These are phyloP conservation scores for Leptographium radiaticola DNA, from an alignment of 2,329 filamentous ascomycete genomes.

Conservation along the genomic window DNA sequence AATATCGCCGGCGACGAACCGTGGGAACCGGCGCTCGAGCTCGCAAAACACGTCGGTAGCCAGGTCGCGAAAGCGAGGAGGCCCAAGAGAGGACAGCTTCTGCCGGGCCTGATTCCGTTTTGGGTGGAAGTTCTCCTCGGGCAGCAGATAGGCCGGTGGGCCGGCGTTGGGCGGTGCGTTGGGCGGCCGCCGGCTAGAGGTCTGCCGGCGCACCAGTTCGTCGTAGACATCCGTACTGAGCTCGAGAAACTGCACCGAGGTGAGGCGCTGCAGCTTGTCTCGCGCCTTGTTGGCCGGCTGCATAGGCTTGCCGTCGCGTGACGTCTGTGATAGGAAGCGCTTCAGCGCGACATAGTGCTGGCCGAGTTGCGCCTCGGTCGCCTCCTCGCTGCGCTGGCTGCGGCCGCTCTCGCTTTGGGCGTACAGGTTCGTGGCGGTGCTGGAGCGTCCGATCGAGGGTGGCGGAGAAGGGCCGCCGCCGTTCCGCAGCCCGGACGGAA, in stretches of 20 bases:
- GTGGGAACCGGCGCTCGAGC: slow-evolving; percentile 77
- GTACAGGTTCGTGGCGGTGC: slow-evolving; percentile 62
- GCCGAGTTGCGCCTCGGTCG: slow-evolving; percentile 48
- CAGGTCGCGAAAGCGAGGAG: slow-evolving; percentile 77
- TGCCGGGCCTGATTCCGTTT: slow-evolving; percentile 97
- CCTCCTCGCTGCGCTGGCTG: slow-evolving; percentile 42
- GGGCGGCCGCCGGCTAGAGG: slow-evolving; percentile 41
- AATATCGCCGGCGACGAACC: slow-evolving; percentile 59
- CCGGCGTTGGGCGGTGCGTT: slow-evolving; percentile 34
- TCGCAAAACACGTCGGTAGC: slow-evolving; percentile 96
- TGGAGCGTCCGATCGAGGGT: slow-evolving; percentile 75
- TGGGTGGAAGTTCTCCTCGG: slow-evolving; percentile 84
- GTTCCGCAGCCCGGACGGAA: slow-evolving; percentile 41
- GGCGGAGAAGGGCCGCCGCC: slow-evolving; percentile 66
- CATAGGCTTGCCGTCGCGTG: slow-evolving; percentile 62
- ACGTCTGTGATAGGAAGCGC: slow-evolving; percentile 56
- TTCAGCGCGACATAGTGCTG: slow-evolving; percentile 76
- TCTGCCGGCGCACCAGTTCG: slow-evolving; percentile 78
- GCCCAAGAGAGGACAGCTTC: slow-evolving; percentile 79
- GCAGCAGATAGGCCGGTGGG: slow-evolving; percentile 62
- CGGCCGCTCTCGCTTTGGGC: slow-evolving; percentile 52
- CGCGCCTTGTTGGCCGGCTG: slow-evolving; percentile 76
- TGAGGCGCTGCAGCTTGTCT: slow-evolving; percentile 85
- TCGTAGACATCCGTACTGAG: slow-evolving; percentile 96
- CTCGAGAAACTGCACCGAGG: slow-evolving; percentile 88